Percentiles rank a stretch among this genome's conserved stretches.
phyloP scores from a whole-genome alignment of 306 rosid genomes.

The Gastrolobium villosum region DNA sequence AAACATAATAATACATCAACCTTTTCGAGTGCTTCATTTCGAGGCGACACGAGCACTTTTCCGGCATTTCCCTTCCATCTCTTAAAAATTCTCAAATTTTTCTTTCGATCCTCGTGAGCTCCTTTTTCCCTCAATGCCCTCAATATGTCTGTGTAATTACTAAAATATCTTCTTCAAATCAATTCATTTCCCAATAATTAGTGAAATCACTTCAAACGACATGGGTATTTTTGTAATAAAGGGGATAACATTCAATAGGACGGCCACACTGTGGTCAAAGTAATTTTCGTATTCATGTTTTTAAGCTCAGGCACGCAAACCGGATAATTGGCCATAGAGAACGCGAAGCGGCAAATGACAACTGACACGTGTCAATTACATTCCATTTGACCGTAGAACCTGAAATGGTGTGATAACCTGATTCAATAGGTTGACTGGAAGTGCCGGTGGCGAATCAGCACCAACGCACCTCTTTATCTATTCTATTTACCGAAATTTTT shows the following conservation, averaged over 20 bases:
- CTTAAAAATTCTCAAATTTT: conserved; percentile 67
- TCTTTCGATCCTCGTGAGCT: conserved; percentile 71
- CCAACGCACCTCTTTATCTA: not conserved
- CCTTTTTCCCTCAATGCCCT: conserved; percentile 56
- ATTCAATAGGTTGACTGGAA: conserved; percentile 59
- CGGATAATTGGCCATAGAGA: conserved; percentile 64
- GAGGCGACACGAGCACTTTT: conserved; percentile 99
- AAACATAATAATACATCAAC: conserved; percentile 50
- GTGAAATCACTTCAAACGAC: no score
- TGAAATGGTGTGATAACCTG: conserved; percentile 65
- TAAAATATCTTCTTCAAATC: conserved; percentile 5
- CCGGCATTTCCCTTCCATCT: conserved; percentile 95
- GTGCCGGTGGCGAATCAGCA: conserved; percentile 58
- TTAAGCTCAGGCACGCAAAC: conserved; percentile 73
- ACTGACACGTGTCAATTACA: conserved; percentile 76
- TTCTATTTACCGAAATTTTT: conserved; percentile 35
- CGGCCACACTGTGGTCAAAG: conserved; percentile 70
- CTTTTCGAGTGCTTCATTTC: conserved; percentile 69
- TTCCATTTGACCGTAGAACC: conserved; percentile 61
- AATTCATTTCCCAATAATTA: no score
- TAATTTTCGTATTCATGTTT: conserved; percentile 44
- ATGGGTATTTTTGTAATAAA: conserved; percentile 9
- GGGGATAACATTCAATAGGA: not conserved
- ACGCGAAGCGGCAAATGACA: conserved; percentile 28
- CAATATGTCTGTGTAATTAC: conserved; percentile 42